Conservation (phyloP, 1,139 yeast genomes). For the Saccharomyces pastorianus region DNA sequence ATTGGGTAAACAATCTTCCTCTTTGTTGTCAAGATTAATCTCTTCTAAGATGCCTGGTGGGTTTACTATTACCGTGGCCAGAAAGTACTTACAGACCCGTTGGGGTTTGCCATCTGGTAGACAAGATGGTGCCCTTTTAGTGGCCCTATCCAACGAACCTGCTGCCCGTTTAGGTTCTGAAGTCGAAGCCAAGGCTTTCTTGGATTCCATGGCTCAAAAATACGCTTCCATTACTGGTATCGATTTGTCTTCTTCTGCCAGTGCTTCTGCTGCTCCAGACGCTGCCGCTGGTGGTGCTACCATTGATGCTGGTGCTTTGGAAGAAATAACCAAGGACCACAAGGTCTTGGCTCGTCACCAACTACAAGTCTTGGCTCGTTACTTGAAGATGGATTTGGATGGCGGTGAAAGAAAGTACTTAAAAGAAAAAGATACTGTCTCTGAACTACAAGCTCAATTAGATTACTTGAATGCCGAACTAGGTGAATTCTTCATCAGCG, state of each 20-base stretch:
- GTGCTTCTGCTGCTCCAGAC: constrained; percentile 35
- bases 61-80: constrained; percentile 80
- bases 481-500: constrained; percentile 89
- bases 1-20: constrained; percentile 86
- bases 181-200: constrained; percentile 79
- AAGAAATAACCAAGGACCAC: constrained; percentile 86
- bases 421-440: constrained; percentile 82
- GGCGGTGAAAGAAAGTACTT: constrained; percentile 81
- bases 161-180: constrained; percentile 79
- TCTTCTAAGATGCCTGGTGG: constrained; percentile 99
- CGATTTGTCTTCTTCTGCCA: constrained; percentile 54
- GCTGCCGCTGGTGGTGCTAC: constrained; percentile 76
- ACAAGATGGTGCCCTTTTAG: constrained; percentile 80
- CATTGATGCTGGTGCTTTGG: constrained; percentile 92
- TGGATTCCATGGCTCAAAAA: constrained; percentile 73
- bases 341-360: constrained; percentile 88
- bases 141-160: constrained; percentile 85
- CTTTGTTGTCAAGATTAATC: constrained; percentile 82
- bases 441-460: constrained; percentile 75
- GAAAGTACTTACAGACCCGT: constrained; percentile 82
- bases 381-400: constrained; percentile 84
- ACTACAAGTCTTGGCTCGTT: constrained; percentile 88
- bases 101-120: constrained; percentile 92
- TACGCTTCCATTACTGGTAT: constrained; percentile 81
- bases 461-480: constrained; percentile 92